phyloP scores from a whole-genome alignment of 495 filamentous ascomycete genomes.

The Xylaria curta region DNA sequence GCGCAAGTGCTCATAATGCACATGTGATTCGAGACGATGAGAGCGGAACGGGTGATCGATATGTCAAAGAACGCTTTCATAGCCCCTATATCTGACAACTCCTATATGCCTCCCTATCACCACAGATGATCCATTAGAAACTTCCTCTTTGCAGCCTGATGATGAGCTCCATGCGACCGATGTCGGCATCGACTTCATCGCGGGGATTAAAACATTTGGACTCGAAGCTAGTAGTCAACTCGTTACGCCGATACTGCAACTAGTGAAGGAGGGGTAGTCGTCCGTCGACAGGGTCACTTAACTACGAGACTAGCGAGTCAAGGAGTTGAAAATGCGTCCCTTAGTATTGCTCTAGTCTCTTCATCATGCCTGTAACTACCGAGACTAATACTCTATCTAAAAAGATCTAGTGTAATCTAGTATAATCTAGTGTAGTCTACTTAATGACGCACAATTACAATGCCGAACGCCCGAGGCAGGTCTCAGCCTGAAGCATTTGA shows the following conservation, averaged over 20 bases:
- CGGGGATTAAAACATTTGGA: not conserved
- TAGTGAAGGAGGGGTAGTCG: not conserved
- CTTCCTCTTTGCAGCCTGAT: not conserved
- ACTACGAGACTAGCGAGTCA: not conserved
- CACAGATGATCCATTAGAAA: not conserved
- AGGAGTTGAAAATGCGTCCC: not conserved
- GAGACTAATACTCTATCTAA: not conserved
- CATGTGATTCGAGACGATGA: not conserved
- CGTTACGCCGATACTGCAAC: not conserved
- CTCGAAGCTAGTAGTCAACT: not conserved
- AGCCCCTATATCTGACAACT: not conserved
- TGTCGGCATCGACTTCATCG: not conserved
- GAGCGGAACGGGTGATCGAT: not conserved
- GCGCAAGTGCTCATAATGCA: not conserved
- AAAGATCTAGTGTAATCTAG: not conserved
- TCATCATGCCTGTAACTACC: not conserved
- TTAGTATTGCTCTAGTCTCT: not conserved
- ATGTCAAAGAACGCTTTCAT: not conserved
- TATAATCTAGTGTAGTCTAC: not conserved
- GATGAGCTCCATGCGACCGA: not conserved
- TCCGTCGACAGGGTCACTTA: not conserved
- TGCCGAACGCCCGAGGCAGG: not conserved
- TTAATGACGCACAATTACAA: not conserved
- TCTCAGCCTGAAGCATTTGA: not conserved
- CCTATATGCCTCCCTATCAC: not conserved